Base-by-base conservation (phyloP, 2,329 filamentous ascomycete genomes). In the Fusarium palustre region DNA sequence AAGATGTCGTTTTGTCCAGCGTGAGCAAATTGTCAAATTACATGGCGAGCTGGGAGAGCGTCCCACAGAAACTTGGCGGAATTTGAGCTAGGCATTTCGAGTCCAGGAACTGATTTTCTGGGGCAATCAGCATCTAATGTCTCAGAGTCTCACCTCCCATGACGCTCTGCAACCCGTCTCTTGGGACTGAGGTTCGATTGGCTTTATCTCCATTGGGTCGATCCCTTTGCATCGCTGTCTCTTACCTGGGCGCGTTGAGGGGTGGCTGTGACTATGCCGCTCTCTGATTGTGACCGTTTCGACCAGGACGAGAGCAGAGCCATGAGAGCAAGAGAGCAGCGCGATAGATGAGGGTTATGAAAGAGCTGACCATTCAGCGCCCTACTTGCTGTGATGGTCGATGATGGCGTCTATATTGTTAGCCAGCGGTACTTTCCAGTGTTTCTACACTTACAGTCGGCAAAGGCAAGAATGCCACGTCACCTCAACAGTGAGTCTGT, bases 151-250 rank as follows among this genome's bases (percentile, higher is more conserved):
- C 62, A 65, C 53, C 60, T 30, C 49, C 46, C 39, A 75, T 75
- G 74, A 73, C 71, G 71, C 64, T 69, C 53, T 31, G 66, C 42
- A 55, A 61, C 66, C 67, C 61, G 64, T 71, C 62, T 55, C 58
- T 49, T 67, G 65, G 66, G 54, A 52, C 59, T 48, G 52, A 54
- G 65, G 63, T 57, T 63, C 59, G 61, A 69, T 73, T 74, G 71
- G 64, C 53, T 63, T 71, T 62, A 70, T 70, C 73, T 62, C 68
- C 59, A 71, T 61, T 69, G 42, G 45, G 55, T 64, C 11, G 48
- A 60, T 49, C 59, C 50, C 60, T 47, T 36, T 43, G 36, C 49
- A 47, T 58, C 43, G 24, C 46, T 54, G 57, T 52, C 47, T 61
- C 47, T 50, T 41, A 66, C 36, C 60, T 70, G 54, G 45, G 33